A percentile compares a stretch with the other conserved stretches of the same genome.
Evolutionary conservation across 2,329 filamentous ascomycete species (phyloP).

Genomic region (Triangularia verruculosa): DNA sequence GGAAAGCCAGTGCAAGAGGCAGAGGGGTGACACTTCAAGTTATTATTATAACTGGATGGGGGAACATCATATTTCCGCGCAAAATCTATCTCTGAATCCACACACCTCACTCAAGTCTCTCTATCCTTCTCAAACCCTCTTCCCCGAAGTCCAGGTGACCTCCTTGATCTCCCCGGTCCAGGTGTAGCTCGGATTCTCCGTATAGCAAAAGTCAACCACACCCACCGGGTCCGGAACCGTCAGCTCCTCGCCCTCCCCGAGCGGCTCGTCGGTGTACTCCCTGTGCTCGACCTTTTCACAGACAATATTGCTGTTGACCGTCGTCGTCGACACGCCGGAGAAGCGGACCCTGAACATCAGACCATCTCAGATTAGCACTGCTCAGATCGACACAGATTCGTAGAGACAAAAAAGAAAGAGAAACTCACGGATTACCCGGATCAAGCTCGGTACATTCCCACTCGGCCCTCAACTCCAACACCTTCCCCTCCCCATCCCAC

Average conservation of each 20-base stretch:
- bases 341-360: not conserved
- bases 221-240: not conserved
- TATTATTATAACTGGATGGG: too few relatives aligned
- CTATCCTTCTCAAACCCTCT: not conserved
- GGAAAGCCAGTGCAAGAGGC: too few relatives aligned
- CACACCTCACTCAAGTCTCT: not conserved
- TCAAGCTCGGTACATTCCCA: conserved; percentile 29
- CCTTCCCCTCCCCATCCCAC: conserved; percentile 14
- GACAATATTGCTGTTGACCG: not conserved
- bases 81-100: not conserved
- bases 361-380: not conserved
- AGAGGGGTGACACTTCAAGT: too few relatives aligned
- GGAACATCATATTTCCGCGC: not conserved
- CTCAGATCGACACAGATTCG: not conserved
- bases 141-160: not conserved
- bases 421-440: conserved; percentile 22
- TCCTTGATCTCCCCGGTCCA: not conserved
- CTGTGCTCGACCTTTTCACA: not conserved
- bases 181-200: not conserved
- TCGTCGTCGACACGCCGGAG: not conserved
- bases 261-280: not conserved
- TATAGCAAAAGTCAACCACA: not conserved
- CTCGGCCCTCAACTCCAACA: conserved; percentile 21
- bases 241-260: not conserved
- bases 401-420: not conserved